Base-by-base conservation (phyloP, 129 eudicot genomes). In the Apium graveolens region DNA sequence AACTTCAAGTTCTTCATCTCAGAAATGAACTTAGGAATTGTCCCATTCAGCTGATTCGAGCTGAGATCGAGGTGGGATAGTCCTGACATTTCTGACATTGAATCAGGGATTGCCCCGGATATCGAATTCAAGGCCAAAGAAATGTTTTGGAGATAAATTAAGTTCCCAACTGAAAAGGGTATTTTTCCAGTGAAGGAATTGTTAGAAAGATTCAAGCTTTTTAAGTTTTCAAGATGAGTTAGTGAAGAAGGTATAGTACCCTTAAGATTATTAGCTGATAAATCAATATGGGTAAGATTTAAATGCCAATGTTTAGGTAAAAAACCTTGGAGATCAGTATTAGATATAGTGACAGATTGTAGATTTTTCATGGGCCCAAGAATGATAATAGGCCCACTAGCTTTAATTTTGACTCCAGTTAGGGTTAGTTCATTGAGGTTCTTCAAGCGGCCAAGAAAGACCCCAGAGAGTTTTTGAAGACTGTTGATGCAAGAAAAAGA, bases 291-390 rank as follows among this genome's bases (percentile, higher is more conserved):
- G 81, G 97, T 88, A 26, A 92, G 81, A 43, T 90, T 90, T 2
- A 88, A 80, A 29, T 85, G 93, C 94, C 96, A 92, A 65, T 91
- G 90, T 85, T 86, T 90, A 1, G 97, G 99, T 43, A 96, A 86
- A 39, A 0, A 43, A 10, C 97, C 97, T 18, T 89, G 83, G 74
- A 96, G 95, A 83, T 84, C 89, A 14, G 97, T 74, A 38, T 86
- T 72, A 57, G 92, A 86, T 26, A 96, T 79, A 24, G 93, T 88
- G 44, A 92, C 55, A 13, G 85, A 63, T 5, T 57, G 82, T 51
- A 92, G 57, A 46, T 70, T 83, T 71, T 85, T 89, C 83, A 92
- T 80, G 72, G 79, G 76, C 70, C 78, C 72, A 77, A 93, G 81
- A 75, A 95, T 87, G 21, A 95, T 81, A 38, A 84, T 45, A 34